phyloP scores from a whole-genome alignment of 1,284 basidiomycete genomes.

The Cryptococcus sp. region DNA sequence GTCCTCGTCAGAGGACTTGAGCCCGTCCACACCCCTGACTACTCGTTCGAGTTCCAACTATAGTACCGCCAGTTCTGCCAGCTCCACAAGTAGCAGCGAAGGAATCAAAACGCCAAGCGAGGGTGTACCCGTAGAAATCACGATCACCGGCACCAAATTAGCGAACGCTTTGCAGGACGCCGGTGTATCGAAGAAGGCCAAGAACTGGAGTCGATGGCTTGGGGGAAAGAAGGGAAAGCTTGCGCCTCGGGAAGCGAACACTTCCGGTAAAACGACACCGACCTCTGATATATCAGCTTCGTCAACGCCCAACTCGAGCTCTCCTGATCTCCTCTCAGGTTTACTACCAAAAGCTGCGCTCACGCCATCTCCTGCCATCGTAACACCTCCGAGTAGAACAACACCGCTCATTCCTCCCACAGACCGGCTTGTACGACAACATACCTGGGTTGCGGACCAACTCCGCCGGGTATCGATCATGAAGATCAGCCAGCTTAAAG shows the following conservation, averaged over 20 bases:
- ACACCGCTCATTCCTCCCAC: constrained; percentile 8
- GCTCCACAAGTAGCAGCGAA: constrained; percentile 38
- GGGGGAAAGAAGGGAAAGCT: constrained; percentile 20
- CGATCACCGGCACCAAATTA: constrained; percentile 26
- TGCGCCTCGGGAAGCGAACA: not conserved
- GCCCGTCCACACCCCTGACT: constrained; percentile 29
- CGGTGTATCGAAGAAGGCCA: constrained; percentile 19
- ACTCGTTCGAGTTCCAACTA: constrained; percentile 34
- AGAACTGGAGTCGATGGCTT: constrained; percentile 29
- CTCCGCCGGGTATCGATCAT: constrained; percentile 39
- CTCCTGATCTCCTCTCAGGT: constrained; percentile 10
- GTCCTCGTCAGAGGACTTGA: constrained; percentile 5
- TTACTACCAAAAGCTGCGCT: constrained; percentile 5
- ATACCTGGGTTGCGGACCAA: constrained; percentile 26
- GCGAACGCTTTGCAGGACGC: constrained; percentile 30
- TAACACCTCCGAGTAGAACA: constrained; percentile 10
- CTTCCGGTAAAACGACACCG: constrained; percentile 8
- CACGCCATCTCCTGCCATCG: constrained; percentile 15
- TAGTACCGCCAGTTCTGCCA: constrained; percentile 28
- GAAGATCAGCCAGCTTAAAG: constrained; percentile 40
- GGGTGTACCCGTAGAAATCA: constrained; percentile 17
- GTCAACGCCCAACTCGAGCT: constrained; percentile 26
- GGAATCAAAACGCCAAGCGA: constrained; percentile 39
- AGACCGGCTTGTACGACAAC: constrained; percentile 13
- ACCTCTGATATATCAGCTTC: constrained; percentile 12